Percentiles rank a stretch among this genome's conserved stretches.
These are phyloP conservation scores for Syzygium oleosum DNA, from an alignment of 345 rosid species.

Conservation along the genomic window DNA sequence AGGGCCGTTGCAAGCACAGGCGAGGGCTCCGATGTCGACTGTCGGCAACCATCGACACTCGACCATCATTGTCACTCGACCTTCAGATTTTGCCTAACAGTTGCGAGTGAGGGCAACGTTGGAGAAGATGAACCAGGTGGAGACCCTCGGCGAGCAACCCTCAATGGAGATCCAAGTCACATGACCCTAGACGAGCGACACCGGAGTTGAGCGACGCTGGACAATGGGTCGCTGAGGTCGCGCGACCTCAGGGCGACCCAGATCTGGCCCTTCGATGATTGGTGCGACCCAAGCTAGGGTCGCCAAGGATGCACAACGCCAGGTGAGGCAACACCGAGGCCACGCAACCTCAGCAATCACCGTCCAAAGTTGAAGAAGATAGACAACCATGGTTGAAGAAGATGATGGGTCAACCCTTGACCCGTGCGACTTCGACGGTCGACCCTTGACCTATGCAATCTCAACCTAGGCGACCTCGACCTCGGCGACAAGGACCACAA, in stretches of 20 bases:
- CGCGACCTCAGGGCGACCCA: too few species aligned
- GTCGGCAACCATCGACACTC: too few species aligned
- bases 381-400: neutral
- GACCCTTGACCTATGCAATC: neutral
- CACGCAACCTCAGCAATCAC: accelerated
- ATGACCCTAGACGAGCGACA: neutral
- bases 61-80: neutral
- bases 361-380: neutral
- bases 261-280: too few species aligned
- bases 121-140: neutral
- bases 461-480: neutral
- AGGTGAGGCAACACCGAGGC: neutral
- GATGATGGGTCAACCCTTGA: neutral
- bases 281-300: too few species aligned
- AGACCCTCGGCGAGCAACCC: neutral
- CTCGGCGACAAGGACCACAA: neutral
- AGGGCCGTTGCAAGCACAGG: neutral
- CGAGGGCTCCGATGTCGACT: neutral
- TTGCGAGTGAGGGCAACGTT: accelerated
- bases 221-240: too few species aligned
- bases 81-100: neutral
- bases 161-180: neutral
- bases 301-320: too few species aligned
- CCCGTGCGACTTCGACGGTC: neutral
- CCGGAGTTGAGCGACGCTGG: too few species aligned